A percentile compares a stretch with the other conserved stretches of the same genome.
phyloP scores from a whole-genome alignment of 1,284 basidiomycete species.

The Heterobasidion occidentale region DNA sequence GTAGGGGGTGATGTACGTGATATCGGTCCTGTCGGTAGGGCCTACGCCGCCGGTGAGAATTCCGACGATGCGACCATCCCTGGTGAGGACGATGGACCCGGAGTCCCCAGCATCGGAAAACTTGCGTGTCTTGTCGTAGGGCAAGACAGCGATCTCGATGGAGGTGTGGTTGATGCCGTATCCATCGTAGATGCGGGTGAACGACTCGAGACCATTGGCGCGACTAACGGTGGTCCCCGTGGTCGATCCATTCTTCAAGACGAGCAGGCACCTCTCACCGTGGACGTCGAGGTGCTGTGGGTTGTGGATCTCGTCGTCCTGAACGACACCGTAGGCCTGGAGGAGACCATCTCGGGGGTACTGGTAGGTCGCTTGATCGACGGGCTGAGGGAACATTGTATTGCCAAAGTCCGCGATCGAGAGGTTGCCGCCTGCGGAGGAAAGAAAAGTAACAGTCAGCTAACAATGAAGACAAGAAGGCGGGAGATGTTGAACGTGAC shows the following conservation, averaged over 20 bases:
- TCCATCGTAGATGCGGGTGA: constrained; percentile 11
- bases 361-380: constrained; percentile 1
- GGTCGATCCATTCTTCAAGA: constrained; percentile 20
- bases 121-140: constrained; percentile 12
- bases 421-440: constrained; percentile 6
- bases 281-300: constrained; percentile 18
- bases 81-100: constrained; percentile 15
- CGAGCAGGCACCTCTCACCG: constrained; percentile 15
- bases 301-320: constrained; percentile 16
- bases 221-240: constrained; percentile 23
- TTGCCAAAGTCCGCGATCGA: background rate
- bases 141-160: constrained; percentile 12
- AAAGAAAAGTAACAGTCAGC: constrained; percentile 10
- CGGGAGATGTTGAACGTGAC: background rate
- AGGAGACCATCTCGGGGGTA: constrained; percentile 23
- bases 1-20: constrained; percentile 13
- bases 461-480: constrained; percentile 9
- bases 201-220: constrained; percentile 13
- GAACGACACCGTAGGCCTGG: constrained; percentile 15
- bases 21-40: constrained; percentile 4
- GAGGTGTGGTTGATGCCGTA: constrained; percentile 7
- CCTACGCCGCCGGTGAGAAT: constrained; percentile 15
- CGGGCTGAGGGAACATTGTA: constrained; percentile 1
- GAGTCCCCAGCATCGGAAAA: constrained; percentile 18
- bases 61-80: constrained; percentile 9